A percentile compares a stretch with the other conserved stretches of the same genome.
Evolutionary conservation across 495 filamentous ascomycete genomes (phyloP).

Genomic region (Penicillium mononematosum): DNA sequence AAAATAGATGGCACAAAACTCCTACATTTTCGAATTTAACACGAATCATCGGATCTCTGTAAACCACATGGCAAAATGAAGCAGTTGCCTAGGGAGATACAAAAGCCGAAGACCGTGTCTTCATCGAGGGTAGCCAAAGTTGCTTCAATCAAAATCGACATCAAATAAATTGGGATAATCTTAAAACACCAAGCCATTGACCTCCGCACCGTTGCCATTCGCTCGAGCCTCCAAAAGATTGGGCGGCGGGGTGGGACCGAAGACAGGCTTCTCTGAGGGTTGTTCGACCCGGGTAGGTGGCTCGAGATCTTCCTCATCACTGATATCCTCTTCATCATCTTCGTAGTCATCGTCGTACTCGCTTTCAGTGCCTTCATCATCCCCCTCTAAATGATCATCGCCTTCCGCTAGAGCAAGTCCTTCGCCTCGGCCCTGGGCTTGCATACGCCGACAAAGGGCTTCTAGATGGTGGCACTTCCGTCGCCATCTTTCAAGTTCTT

Average conservation of each 20-base stretch:
- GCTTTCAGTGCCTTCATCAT: slow-evolving; percentile 69
- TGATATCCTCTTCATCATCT: slow-evolving; percentile 60
- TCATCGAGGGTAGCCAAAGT: slow-evolving; percentile 4
- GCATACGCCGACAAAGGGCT: slow-evolving; percentile 90
- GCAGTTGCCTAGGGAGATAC: neutral
- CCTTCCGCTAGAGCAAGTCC: slow-evolving; percentile 53
- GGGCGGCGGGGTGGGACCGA: slow-evolving; percentile 57
- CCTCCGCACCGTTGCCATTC: slow-evolving; percentile 44
- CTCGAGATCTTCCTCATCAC: slow-evolving; percentile 67
- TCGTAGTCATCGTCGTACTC: slow-evolving; percentile 72
- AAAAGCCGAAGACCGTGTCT: neutral
- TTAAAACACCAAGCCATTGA: slow-evolving; percentile 43
- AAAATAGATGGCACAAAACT: neutral
- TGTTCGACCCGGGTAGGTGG: slow-evolving; percentile 36
- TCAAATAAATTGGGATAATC: slow-evolving; percentile 2
- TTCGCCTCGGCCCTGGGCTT: slow-evolving; percentile 79
- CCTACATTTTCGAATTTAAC: neutral
- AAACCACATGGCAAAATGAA: neutral
- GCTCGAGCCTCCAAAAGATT: slow-evolving; percentile 47
- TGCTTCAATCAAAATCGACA: slow-evolving; percentile 5
- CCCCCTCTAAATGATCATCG: slow-evolving; percentile 55
- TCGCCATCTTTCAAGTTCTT: slow-evolving; percentile 74
- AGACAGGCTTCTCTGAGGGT: slow-evolving; percentile 50
- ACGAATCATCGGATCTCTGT: neutral
- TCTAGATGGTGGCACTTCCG: slow-evolving; percentile 92